Evolutionary conservation across 257 asterid genomes (phyloP), one percentile per base, ranked within the genome.

Genomic region (Mitragyna speciosa): DNA sequence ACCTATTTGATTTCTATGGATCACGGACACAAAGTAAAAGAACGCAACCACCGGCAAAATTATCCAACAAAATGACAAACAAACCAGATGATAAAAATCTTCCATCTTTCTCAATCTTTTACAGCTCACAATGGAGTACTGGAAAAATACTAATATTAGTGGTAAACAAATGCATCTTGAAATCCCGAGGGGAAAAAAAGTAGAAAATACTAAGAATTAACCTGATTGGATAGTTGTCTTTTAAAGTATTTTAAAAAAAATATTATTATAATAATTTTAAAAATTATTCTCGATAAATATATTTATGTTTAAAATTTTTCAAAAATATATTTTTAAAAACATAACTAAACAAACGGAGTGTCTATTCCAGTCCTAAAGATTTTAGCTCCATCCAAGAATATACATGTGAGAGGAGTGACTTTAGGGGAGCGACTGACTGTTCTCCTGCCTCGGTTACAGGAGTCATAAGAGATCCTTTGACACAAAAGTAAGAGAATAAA

Each of bases 361-460:
- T 48, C 47, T 66, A 47, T 66, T 45, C 22, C 61, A 73, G 26
- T n/a, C 17, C 67, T n/a, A 54, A 52, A 52, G 19, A 51, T 67
- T 20, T 68, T 52, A 56, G 58, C 78, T 58, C 58, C 58, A 14
- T 41, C n/a, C 56, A 56, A 36, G 70, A 70, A 41, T 75, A 56
- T 72, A 81, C 92, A 88, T 72, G 89, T 84, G 88, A 84, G 71
- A 76, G 76, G 14, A 43, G 39, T 73, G 66, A 78, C 80, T 78
- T 77, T 54, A n/a, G n/a, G 33, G 45, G 48, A 6, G 72, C 11
- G 11, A 36, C 0, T 47, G 1, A 15, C 63, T 12, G 41, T 22
- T 56, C 39, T 73, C 67, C 45, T 51, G 77, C 69, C 84, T 83
- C 72, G 82, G 72, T 64, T 69, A 63, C n/a, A 73, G 81, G 39